phyloP scores from a whole-genome alignment of 805 yeast species.

The Metschnikowia matae region DNA sequence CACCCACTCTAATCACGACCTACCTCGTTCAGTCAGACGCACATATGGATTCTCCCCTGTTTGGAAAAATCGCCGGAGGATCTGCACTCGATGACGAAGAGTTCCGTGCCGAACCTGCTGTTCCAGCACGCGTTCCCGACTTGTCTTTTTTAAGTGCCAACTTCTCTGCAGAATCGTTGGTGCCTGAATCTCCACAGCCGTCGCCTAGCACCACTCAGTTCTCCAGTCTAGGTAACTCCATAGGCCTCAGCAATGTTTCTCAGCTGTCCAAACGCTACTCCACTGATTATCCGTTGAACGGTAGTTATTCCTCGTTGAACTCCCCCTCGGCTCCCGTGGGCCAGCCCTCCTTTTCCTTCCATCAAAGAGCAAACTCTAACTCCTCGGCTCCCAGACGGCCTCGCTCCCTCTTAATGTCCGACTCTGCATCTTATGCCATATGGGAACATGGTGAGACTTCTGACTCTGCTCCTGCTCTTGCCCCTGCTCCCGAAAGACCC shows the following conservation, averaged over 20 bases:
- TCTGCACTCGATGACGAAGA: constrained; percentile 7
- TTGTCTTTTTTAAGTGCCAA: constrained; percentile 35
- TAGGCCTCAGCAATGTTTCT: background rate
- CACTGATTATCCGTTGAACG: constrained; percentile 2
- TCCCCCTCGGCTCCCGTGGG: constrained; percentile 14
- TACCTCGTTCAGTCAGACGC: background rate
- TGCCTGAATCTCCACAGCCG: background rate
- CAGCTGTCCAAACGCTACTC: constrained; percentile 9
- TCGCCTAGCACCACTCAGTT: background rate
- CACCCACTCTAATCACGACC: too few relatives aligned
- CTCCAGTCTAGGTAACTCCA: background rate
- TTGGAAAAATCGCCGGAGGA: constrained; percentile 1
- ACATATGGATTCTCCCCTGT: constrained; percentile 2
- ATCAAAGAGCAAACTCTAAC: constrained; percentile 13
- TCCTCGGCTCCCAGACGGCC: constrained; percentile 25
- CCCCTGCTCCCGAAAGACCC: constrained; percentile 12
- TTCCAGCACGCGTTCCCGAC: constrained; percentile 17
- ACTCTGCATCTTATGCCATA: constrained; percentile 24
- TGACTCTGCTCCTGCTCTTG: background rate
- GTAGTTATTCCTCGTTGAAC: constrained; percentile 8
- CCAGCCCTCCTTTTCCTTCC: constrained; percentile 13
- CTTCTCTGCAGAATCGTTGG: constrained; percentile 35
- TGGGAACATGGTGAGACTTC: constrained; percentile 23
- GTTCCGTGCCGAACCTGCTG: constrained; percentile 1
- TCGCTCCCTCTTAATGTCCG: constrained; percentile 30